Conservation (phyloP, 345 rosid species). For the Raphanus raphanistrum region DNA sequence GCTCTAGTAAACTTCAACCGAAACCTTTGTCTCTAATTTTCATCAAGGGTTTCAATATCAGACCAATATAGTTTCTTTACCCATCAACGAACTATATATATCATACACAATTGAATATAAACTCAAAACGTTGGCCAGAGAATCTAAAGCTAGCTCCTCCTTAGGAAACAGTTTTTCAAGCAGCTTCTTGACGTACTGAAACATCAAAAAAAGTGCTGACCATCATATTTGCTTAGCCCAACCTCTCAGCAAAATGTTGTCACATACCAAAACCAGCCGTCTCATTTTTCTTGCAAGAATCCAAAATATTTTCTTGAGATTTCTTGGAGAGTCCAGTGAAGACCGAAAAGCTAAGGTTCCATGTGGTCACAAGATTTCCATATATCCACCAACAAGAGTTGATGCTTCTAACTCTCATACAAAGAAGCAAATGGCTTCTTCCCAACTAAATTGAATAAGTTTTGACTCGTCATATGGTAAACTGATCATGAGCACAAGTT, state of each 20-base stretch:
- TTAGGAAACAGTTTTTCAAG: neutral
- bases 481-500: slow-evolving; percentile 42
- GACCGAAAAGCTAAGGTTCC: slow-evolving; percentile 6
- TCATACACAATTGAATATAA: neutral
- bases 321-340: neutral
- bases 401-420: neutral
- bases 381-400: neutral
- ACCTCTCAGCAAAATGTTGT: slow-evolving; percentile 17
- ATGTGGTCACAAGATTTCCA: slow-evolving; percentile 3
- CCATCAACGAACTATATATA: neutral
- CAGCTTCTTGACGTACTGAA: neutral
- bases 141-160: neutral
- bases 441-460: no score
- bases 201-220: no score
- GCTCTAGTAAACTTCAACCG: neutral
- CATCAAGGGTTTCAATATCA: neutral
- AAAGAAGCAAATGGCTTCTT: slow-evolving; percentile 10
- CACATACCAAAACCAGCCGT: neutral
- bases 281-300: neutral
- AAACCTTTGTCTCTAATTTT: neutral
- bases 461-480: no score
- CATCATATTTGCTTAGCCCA: slow-evolving; percentile 8
- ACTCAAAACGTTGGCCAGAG: neutral
- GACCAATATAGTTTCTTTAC: neutral
- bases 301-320: neutral